phyloP scores from a whole-genome alignment of 2,329 filamentous ascomycete species.

The Coniella lustricola region DNA sequence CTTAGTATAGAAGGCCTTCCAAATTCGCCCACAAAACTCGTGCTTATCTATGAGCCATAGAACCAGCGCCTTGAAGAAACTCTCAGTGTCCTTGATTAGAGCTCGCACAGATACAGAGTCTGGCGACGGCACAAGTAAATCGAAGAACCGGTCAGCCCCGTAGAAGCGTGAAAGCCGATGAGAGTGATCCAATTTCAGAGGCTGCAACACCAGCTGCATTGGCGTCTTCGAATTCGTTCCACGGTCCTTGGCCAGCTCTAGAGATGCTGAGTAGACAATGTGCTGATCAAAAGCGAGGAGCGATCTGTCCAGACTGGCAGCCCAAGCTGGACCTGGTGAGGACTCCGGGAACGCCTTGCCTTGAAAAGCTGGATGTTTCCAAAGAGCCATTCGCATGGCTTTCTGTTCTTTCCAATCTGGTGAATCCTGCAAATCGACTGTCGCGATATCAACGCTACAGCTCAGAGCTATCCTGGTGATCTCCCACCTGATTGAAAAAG shows the following conservation, averaged over 20 bases:
- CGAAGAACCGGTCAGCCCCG: conserved; percentile 52
- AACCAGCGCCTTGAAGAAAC: conserved; percentile 28
- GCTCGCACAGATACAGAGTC: conserved; percentile 23
- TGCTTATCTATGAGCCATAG: conserved; percentile 37
- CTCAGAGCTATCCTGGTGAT: conserved; percentile 39
- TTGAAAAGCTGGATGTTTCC: conserved; percentile 31
- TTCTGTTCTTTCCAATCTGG: conserved; percentile 37
- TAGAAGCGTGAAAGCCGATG: conserved; percentile 49
- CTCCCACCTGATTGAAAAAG: conserved; percentile 47
- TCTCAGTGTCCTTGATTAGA: conserved; percentile 26
- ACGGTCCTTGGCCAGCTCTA: conserved; percentile 28
- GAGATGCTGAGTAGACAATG: conserved; percentile 36
- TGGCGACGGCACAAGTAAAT: conserved; percentile 44
- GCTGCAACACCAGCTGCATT: conserved; percentile 38
- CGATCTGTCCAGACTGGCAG: conserved; percentile 32
- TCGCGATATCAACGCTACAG: conserved; percentile 34
- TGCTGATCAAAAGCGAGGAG: conserved; percentile 18
- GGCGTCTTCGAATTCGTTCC: conserved; percentile 28
- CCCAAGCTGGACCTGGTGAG: conserved; percentile 39
- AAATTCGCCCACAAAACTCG: conserved; percentile 38
- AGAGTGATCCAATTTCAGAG: conserved; percentile 40
- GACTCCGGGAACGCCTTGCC: conserved; percentile 41
- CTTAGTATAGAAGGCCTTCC: conserved; percentile 41
- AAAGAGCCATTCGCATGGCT: conserved; percentile 35
- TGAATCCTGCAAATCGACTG: conserved; percentile 29